A percentile compares a stretch with the other conserved stretches of the same genome.
These are phyloP conservation scores for Penicillium coprophilum DNA, from an alignment of 495 filamentous ascomycete genomes.

Conservation along the genomic window DNA sequence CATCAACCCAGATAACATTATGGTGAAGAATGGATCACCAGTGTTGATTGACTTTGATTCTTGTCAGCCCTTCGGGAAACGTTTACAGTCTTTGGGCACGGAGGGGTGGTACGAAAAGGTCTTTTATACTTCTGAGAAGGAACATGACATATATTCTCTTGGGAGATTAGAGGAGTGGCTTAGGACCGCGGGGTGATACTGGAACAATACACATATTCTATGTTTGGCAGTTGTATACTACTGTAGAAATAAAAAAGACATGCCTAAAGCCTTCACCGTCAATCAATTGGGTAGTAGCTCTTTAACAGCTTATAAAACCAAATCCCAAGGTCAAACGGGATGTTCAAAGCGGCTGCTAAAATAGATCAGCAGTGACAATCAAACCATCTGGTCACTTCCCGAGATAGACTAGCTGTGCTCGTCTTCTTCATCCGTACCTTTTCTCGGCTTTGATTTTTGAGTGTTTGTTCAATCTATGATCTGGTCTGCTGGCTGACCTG, in stretches of 20 bases:
- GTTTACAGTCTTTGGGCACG: neutral
- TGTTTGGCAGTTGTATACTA: neutral
- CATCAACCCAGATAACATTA: neutral
- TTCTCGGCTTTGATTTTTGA: too few relatives aligned
- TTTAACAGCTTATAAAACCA: neutral
- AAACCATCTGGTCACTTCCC: too few relatives aligned
- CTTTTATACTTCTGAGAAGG: neutral
- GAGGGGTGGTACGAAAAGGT: neutral
- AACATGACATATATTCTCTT: neutral
- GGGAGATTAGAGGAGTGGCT: neutral
- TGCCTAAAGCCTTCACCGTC: neutral
- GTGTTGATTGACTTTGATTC: neutral
- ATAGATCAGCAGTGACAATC: too few relatives aligned
- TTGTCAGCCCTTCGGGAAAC: neutral
- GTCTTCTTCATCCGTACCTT: too few relatives aligned
- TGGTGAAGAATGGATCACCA: neutral
- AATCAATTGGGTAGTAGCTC: neutral
- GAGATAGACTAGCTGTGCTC: too few relatives aligned
- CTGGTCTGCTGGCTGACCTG: too few relatives aligned
- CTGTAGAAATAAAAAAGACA: neutral
- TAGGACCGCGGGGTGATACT: neutral
- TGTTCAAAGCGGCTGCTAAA: too few relatives aligned
- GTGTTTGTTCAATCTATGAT: too few relatives aligned
- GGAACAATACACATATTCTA: neutral
- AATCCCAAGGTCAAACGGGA: too few relatives aligned